Base-by-base conservation (phyloP, 805 yeast species). In the Nakazawaea anatomiae region DNA sequence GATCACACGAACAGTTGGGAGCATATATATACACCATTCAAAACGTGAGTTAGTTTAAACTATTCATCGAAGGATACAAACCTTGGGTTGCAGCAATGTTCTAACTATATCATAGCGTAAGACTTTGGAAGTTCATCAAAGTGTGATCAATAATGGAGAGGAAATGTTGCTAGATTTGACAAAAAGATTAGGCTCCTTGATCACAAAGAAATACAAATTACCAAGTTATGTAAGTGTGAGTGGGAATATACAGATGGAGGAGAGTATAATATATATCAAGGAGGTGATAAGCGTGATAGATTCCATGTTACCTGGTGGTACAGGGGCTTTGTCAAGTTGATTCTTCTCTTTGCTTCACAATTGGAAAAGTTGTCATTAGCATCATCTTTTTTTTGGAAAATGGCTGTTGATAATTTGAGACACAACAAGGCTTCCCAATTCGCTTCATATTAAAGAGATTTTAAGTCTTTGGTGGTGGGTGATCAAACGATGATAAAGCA, bases 161-260 rank as follows among this genome's bases (percentile, higher is more conserved):
- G 76, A 73, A 41, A 56, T 59, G 0, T 52, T 70, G 30, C 63
- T 75, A 28, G 83, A 78, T 48, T 55, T 75, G 39, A 64, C 79
- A 0, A 69, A 67, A 34, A 69, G 75, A 53, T 53, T 78, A 7
- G 74, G 79, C 1, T 65, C 61, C 11, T 55, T 74, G n/a, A 55
- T 76, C 0, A 63, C 71, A 4, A 69, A 68, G 52, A 74, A 69
- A 52, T 75, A 67, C 50, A 57, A 58, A 2, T 57, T 61, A 11
- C 82, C 82, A 2, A 61, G 72, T 14, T 78, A 78, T 55, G 76
- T 76, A 4, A 68, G 72, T 53, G 52, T 76, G 6, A 72, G 71
- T 54, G 81, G 79, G 0, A 54, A 60, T 14, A 61, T 75, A 32
- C 58, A 60, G 2, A 50, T 64, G 6, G 69, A 68, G 14, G 73